Evolutionary conservation across 108 stramenopile genomes (phyloP), one percentile per base, ranked within the genome.

Genomic region (Pseudonitzschia delicatissima): DNA sequence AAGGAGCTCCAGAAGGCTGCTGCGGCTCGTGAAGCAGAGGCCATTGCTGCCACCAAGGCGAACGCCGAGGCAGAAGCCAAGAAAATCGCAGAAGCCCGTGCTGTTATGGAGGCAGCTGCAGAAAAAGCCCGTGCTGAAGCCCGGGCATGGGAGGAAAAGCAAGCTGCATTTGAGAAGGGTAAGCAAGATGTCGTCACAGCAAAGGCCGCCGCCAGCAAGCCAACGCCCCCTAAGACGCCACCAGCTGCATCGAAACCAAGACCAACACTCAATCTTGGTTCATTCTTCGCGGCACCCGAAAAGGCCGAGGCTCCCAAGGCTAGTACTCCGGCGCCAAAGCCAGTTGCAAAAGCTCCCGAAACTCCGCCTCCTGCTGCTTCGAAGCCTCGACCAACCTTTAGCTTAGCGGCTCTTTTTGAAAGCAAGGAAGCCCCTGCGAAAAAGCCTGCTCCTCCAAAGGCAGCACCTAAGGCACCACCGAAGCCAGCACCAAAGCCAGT

Each of bases 91-190:
- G 73, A 81, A 52, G 69, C 79, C 31, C 90, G 90, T 52, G 72
- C 70, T 1, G 40, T 81, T 25, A 75, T 82, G 25, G 82, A 87
- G 59, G 62, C 76, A 51, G 90, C 90, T 9, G 85, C 82, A 27
- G 79, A 87, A 40, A 63, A 75, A 29, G 85, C 82, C 47, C 76
- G 79, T 13, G 44, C 70, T 34, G 78, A 91, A 75, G 87, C 90
- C 31, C 58, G 58, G 36, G 85, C 74, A 61, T 85, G 84, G 61
- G 59, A 78, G 34, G 82, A 69, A 35, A 86, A 77, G 67, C 84
- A 84, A 74, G 66, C 74, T 42, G 44, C 64, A 28, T 48, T 80
- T 42, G 25, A 29, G 26, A 60, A 67, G 9, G 48, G 39, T 17
- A 71, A n/a, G 25, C 31, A 32, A n/a, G 50, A 60, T 40, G 21